These are phyloP conservation scores for Dothiorella sarmentorum DNA, from an alignment of 2,329 filamentous ascomycete genomes.

Conservation along the genomic window DNA sequence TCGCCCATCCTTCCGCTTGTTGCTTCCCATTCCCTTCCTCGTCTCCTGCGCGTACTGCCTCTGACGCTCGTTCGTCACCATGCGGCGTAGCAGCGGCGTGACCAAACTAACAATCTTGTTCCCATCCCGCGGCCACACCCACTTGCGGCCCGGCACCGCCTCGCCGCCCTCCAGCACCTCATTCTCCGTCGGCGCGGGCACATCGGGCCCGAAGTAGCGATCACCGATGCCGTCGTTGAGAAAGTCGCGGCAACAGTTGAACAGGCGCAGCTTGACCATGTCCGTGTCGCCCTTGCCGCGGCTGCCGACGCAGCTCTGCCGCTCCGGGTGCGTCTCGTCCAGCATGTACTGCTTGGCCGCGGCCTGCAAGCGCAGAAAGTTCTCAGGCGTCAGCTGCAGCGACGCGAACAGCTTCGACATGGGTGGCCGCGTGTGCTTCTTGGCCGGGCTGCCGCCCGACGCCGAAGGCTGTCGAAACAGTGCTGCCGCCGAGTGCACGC, in stretches of 20 bases:
- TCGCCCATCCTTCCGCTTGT: slow-evolving; percentile 27
- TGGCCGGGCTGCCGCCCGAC: slow-evolving; percentile 44
- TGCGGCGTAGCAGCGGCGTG: slow-evolving; percentile 55
- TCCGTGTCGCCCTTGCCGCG: slow-evolving; percentile 54
- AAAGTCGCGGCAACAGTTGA: slow-evolving; percentile 56
- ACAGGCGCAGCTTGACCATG: slow-evolving; percentile 55
- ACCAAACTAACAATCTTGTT: slow-evolving; percentile 56
- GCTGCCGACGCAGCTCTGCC: slow-evolving; percentile 56
- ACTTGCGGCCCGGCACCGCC: slow-evolving; percentile 35
- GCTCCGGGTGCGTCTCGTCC: slow-evolving; percentile 51
- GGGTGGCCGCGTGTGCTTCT: slow-evolving; percentile 56
- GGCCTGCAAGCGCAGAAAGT: slow-evolving; percentile 54
- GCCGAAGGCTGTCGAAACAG: slow-evolving; percentile 46
- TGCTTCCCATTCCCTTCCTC: slow-evolving; percentile 46
- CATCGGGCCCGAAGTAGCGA: slow-evolving; percentile 46
- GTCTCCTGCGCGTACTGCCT: slow-evolving; percentile 56
- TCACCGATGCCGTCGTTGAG: slow-evolving; percentile 50
- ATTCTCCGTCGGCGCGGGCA: slow-evolving; percentile 27
- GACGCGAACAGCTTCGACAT: slow-evolving; percentile 58
- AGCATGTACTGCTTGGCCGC: slow-evolving; percentile 58
- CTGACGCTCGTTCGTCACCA: slow-evolving; percentile 60
- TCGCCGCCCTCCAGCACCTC: slow-evolving; percentile 40
- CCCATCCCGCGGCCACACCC: slow-evolving; percentile 54
- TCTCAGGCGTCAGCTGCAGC: slow-evolving; percentile 54
- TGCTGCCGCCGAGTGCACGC: slow-evolving; percentile 51